Base-by-base conservation (phyloP, 2,329 filamentous ascomycete genomes). In the Xylogone sp. region DNA sequence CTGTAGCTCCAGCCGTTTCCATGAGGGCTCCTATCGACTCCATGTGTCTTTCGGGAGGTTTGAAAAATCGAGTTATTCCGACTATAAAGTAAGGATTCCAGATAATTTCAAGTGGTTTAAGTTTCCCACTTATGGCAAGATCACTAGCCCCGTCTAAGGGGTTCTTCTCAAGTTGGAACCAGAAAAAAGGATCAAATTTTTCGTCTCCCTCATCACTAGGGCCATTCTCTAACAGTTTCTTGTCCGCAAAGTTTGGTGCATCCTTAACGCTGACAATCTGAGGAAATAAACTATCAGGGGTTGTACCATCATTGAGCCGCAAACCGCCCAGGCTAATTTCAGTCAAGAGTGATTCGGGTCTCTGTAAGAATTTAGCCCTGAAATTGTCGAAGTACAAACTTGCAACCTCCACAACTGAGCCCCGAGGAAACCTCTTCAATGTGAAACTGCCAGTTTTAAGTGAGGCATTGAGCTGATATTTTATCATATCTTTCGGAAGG, bases 401-500 rank as follows among this genome's bases (percentile, higher is more conserved):
- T 49, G 99, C 79, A 31, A 97, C 84, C 60, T 99, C 92, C 12
- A 81, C 86, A 2, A 80, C 78, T 49, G 84, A 81, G n/a, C 84
- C 85, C 60, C 94, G 88, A 1, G 88, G 88, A 68, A 88, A 88
- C 55, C 91, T 87, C 66, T 90, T 91, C 29, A 99, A 75, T 0
- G 94, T 97, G 65, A 99, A 97, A 70, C 93, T 97, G 53, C 94
- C 94, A 0, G 93, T 96, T 56, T 89, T 88, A n/a, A 99, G 83
- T 50, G 89, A 93, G 46, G 94, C 87, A 66, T 97, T 91, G 46
- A 99, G 75, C 66, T 97, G 90, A 68, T 97, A 78, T 70, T 97
- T 97, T 63, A 99, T 79, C 9, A 90, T 90, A 61, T 99, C 94
- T 49, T 89, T 83, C 0, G 95, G 95, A 27, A 91, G 77, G 60